Evolutionary conservation across 306 rosid genomes (phyloP).

Genomic region (Acacia crassicarpa): DNA sequence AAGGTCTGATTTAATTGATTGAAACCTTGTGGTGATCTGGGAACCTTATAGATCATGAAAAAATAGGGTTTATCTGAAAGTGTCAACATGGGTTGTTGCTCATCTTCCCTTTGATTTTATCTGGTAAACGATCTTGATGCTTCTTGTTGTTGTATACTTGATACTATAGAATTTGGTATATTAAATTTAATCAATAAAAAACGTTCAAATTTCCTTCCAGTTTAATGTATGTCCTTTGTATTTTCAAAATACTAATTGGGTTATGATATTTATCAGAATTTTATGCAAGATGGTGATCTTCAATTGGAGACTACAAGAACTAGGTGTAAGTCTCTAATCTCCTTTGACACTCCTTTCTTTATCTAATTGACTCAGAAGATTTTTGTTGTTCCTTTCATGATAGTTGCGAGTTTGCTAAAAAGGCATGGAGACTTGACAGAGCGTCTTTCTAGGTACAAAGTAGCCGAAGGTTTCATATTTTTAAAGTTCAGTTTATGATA

Average conservation of each 20-base stretch:
- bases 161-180: conserved; percentile 1
- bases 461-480: background rate
- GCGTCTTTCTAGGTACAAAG: conserved; percentile 78
- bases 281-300: conserved; percentile 71
- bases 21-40: background rate
- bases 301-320: conserved; percentile 79
- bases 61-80: background rate
- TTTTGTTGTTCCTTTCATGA: conserved; percentile 35
- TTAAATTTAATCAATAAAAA: background rate
- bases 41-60: background rate
- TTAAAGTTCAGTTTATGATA: conserved; percentile 8
- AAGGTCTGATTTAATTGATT: background rate
- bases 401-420: conserved; percentile 78
- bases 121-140: background rate
- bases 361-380: conserved; percentile 15
- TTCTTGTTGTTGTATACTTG: background rate
- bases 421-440: conserved; percentile 79
- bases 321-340: conserved; percentile 57
- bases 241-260: conserved; percentile 10
- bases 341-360: background rate
- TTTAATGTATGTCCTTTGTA: background rate
- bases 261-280: conserved; percentile 50
- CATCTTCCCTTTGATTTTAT: background rate
- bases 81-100: background rate
- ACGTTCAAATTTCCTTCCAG: background rate